phyloP scores from a whole-genome alignment of 1,284 basidiomycete species.

The Takashimella koratensis region DNA sequence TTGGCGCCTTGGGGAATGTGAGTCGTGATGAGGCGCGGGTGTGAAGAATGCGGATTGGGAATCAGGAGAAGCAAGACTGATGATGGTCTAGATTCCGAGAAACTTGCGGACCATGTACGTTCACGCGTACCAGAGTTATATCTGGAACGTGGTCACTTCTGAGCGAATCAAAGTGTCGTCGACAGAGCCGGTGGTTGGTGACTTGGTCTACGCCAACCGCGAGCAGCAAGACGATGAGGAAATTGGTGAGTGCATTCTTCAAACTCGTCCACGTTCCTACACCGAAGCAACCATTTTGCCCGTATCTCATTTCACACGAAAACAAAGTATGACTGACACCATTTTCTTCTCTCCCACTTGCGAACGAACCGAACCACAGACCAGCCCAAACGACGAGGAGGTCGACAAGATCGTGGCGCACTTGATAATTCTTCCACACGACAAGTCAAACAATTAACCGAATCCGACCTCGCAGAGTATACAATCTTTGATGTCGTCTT shows the following conservation, averaged over 20 bases:
- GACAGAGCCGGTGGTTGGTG: slow-evolving; percentile 74
- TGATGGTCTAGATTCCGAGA: slow-evolving; percentile 89
- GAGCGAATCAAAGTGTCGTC: slow-evolving; percentile 82
- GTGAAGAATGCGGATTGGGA: too few relatives aligned
- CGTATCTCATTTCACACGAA: too few relatives aligned
- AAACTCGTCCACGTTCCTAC: background rate
- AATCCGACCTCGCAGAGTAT: slow-evolving; percentile 70
- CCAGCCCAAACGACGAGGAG: background rate
- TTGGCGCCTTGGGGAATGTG: slow-evolving; percentile 79
- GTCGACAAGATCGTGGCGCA: slow-evolving; percentile 5
- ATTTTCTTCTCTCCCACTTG: background rate
- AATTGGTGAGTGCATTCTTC: slow-evolving; percentile 51
- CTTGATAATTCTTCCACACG: slow-evolving; percentile 39
- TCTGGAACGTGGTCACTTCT: slow-evolving; percentile 96
- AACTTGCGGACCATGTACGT: slow-evolving; percentile 96
- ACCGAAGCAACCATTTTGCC: background rate
- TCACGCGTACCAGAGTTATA: slow-evolving; percentile 97
- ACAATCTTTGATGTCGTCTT: slow-evolving; percentile 91
- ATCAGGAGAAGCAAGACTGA: too few relatives aligned
- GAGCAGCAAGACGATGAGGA: slow-evolving; percentile 51
- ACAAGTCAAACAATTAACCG: slow-evolving; percentile 70
- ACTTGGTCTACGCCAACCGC: slow-evolving; percentile 64
- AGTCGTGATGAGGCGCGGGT: slow-evolving; percentile 42
- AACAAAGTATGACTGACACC: too few relatives aligned
- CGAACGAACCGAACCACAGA: background rate